phyloP scores from a whole-genome alignment of 345 rosid genomes.

The Eutrema heterophyllum region DNA sequence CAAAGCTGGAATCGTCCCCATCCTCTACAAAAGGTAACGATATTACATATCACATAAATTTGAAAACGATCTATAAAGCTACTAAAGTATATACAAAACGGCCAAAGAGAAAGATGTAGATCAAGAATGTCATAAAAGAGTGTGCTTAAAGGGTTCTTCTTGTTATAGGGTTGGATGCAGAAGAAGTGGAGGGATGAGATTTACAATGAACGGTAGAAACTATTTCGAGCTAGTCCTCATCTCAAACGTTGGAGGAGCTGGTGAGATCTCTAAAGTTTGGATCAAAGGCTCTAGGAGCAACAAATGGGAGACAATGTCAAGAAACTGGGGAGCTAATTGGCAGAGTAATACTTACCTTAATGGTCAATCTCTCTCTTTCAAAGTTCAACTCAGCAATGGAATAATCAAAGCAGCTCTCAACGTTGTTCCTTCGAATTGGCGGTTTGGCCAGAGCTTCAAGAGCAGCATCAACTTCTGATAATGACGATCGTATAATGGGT shows the following conservation, averaged over 20 bases:
- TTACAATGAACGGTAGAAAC: slow-evolving; percentile 58
- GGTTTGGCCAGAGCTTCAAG: slow-evolving; percentile 70
- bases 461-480: slow-evolving; percentile 52
- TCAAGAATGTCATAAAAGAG: neutral
- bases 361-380: slow-evolving; percentile 65
- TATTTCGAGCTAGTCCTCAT: slow-evolving; percentile 70
- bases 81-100: neutral
- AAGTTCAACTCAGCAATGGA: slow-evolving; percentile 52
- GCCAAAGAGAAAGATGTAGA: no score
- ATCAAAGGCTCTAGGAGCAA: slow-evolving; percentile 56
- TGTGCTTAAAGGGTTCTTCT: neutral
- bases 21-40: slow-evolving; percentile 58
- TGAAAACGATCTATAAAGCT: neutral
- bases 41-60: neutral
- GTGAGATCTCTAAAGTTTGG: slow-evolving; percentile 55
- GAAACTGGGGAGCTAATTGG: slow-evolving; percentile 77
- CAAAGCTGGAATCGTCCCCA: slow-evolving; percentile 80
- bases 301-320: slow-evolving; percentile 57
- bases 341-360: slow-evolving; percentile 61
- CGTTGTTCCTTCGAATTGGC: slow-evolving; percentile 56
- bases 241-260: slow-evolving; percentile 68
- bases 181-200: slow-evolving; percentile 68
- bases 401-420: slow-evolving; percentile 41
- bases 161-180: slow-evolving; percentile 50
- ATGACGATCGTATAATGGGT: neutral